Percentiles rank a stretch among this genome's conserved stretches.
Evolutionary conservation across 345 rosid genomes (phyloP).

Genomic region (Raphanus sativus): DNA sequence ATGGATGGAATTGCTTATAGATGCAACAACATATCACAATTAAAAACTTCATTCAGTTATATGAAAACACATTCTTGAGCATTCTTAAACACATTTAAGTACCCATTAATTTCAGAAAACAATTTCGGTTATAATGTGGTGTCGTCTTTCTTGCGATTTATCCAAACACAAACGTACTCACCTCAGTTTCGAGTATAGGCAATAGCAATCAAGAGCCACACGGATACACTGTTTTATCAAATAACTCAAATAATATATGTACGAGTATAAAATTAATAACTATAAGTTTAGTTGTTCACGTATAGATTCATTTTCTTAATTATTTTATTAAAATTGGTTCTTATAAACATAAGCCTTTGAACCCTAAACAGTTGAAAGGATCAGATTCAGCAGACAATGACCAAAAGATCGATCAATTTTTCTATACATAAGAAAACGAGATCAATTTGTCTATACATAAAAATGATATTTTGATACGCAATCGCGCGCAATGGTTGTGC

Average conservation of each 20-base stretch:
- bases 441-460: neutral
- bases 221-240: neutral
- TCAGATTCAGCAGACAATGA: constrained; percentile 23
- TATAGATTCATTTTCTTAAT: neutral
- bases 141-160: neutral
- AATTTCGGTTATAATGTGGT: neutral
- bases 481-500: constrained; percentile 32
- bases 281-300: neutral
- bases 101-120: neutral
- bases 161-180: neutral
- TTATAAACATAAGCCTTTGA: constrained; percentile 28
- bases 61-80: neutral
- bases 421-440: neutral
- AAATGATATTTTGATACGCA: constrained; percentile 31
- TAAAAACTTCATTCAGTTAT: neutral
- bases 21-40: neutral
- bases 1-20: neutral
- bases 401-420: constrained; percentile 2
- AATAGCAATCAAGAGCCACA: constrained; percentile 8
- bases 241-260: neutral
- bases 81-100: neutral
- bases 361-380: constrained; percentile 31
- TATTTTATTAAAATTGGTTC: neutral
- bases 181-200: neutral
- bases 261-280: neutral